Conservation (phyloP, 2,329 filamentous ascomycete genomes). For the Ophiostoma ips region DNA sequence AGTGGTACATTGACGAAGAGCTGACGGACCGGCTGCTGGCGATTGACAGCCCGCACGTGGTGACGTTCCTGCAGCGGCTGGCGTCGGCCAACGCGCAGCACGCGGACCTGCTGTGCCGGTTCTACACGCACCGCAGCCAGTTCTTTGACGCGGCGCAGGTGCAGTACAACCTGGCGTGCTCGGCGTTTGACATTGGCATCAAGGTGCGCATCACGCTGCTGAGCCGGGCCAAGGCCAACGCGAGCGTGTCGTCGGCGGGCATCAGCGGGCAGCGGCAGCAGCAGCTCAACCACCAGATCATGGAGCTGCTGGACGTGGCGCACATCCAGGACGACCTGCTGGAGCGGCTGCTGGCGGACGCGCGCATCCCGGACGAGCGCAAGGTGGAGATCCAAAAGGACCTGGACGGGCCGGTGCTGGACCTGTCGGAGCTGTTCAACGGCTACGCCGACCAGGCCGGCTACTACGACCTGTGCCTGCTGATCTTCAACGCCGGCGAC, state of each 20-base stretch:
- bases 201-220: constrained; percentile 81
- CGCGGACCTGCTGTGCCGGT: constrained; percentile 84
- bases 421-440: constrained; percentile 80
- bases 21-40: constrained; percentile 77
- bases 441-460: constrained; percentile 71
- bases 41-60: constrained; percentile 72
- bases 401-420: constrained; percentile 65
- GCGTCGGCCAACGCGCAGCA: constrained; percentile 59
- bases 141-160: constrained; percentile 83
- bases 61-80: constrained; percentile 70
- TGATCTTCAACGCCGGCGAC: constrained; percentile 85
- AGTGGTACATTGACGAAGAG: constrained; percentile 83
- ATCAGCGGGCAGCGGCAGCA: constrained; percentile 72
- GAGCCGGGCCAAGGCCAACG: constrained; percentile 81
- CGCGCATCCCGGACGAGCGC: constrained; percentile 50
- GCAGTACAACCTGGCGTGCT: constrained; percentile 70
- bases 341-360: constrained; percentile 60
- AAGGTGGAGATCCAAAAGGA: constrained; percentile 49
- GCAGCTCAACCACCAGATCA: constrained; percentile 69
- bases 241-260: constrained; percentile 66
- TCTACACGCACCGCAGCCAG: constrained; percentile 70
- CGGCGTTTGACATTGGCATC: constrained; percentile 62
- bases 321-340: constrained; percentile 90
- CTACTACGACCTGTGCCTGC: constrained; percentile 86
- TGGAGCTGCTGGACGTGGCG: constrained; percentile 77